These are phyloP conservation scores for Tremellales sp. DNA, from an alignment of 1,284 basidiomycete species.

Conservation along the genomic window DNA sequence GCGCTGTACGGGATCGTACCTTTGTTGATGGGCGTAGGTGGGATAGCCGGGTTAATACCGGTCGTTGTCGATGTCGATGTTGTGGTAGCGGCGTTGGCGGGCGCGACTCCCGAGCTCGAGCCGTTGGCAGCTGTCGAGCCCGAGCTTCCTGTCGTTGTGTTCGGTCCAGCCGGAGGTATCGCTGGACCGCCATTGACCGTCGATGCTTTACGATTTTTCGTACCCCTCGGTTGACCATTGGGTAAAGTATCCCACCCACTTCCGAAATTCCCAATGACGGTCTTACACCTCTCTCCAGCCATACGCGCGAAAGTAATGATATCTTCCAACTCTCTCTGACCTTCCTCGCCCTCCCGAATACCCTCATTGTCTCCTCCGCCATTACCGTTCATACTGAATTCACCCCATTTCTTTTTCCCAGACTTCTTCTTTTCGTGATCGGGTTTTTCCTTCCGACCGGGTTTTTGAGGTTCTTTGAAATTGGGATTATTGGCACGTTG, in stretches of 20 bases:
- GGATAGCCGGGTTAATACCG: neutral
- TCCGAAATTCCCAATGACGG: neutral
- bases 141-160: neutral
- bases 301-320: conserved; percentile 56
- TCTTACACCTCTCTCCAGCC: conserved; percentile 52
- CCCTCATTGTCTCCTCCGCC: conserved; percentile 47
- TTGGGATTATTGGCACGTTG: conserved; percentile 88
- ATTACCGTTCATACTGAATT: neutral
- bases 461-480: conserved; percentile 85
- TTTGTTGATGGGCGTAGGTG: neutral
- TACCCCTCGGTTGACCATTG: neutral
- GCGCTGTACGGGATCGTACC: conserved; percentile 12
- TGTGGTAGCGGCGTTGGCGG: conserved; percentile 1
- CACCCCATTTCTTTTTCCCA: conserved; percentile 52
- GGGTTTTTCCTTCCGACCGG: conserved; percentile 50
- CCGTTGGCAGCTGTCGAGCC: neutral
- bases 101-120: neutral
- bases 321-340: conserved; percentile 65
- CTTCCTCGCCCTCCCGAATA: conserved; percentile 67
- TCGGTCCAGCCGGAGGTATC: neutral
- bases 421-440: conserved; percentile 38
- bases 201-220: neutral
- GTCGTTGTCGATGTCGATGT: neutral
- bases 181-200: neutral
- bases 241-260: neutral